Evolutionary conservation across 805 yeast species (phyloP).

Genomic region (Ogataea dorogensis): DNA sequence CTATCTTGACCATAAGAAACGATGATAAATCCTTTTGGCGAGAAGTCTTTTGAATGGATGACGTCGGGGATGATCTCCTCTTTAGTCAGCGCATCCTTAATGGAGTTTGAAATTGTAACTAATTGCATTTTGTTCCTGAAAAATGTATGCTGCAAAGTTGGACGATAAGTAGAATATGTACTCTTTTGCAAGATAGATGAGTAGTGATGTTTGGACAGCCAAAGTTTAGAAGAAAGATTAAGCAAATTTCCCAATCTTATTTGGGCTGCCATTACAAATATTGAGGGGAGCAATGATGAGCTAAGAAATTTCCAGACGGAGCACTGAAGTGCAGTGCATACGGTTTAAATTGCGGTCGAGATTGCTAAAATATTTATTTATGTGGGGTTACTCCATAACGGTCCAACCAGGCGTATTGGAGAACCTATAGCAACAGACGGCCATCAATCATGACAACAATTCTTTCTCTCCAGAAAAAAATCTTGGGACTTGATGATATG

Average conservation of each 20-base stretch:
- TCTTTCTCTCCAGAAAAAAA: too few species aligned
- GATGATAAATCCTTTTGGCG: conserved; percentile 55
- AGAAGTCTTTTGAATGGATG: conserved; percentile 38
- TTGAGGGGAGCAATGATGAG: conserved; percentile 5
- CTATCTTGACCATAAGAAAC: conserved; percentile 56
- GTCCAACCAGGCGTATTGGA: too few species aligned
- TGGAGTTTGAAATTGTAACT: conserved; percentile 53
- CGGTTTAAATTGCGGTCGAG: conserved; percentile 1
- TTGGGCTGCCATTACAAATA: conserved; percentile 9
- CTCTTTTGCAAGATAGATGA: conserved; percentile 2
- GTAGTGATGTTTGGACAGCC: not conserved
- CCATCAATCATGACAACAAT: too few species aligned
- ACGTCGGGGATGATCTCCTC: conserved; percentile 54
- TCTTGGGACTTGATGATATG: too few species aligned
- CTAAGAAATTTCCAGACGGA: conserved; percentile 4
- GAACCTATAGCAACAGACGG: too few species aligned
- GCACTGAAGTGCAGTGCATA: not conserved
- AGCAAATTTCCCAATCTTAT: conserved; percentile 4
- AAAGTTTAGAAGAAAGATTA: conserved; percentile 1
- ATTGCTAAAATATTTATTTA: conserved; percentile 1
- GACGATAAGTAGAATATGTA: not conserved
- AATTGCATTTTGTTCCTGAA: conserved; percentile 27
- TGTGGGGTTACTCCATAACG: not conserved
- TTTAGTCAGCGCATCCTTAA: conserved; percentile 48
- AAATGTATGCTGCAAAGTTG: conserved; percentile 1